Base-by-base conservation (phyloP, 345 rosid species). In the Eucalyptus virginea region DNA sequence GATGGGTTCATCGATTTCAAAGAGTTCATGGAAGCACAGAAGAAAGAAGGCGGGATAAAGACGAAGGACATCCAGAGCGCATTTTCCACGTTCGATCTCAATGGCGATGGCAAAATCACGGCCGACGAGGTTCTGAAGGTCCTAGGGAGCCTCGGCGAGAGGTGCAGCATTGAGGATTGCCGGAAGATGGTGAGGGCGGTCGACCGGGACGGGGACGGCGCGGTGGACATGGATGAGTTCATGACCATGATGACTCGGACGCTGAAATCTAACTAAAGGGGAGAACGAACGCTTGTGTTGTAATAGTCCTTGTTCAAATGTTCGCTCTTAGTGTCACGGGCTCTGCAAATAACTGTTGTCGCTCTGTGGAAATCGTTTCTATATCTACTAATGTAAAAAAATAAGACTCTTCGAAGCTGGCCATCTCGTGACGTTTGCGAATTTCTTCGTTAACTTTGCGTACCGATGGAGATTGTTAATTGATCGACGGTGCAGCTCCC, bases 1-100 rank as follows among this genome's bases (percentile, higher is more conserved):
- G 98, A 96, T 88, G 99, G 99, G 85, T 98, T 93, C 90, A 98
- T 98, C 44, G 95, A 95, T 85, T 98, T 98, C 88, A 91, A 89
- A 32, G 99, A 98, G 93, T 97, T 98, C 42, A 89, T 94, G 67
- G 98, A 95, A 86, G 98, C 92, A 21, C 92, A 97, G 91, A 94
- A 89, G 89, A 93, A 77, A 89, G 95, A 92, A 48, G 98, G 97
- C 62, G 97, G 98, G 88, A 90, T 94, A 69, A 92, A 87, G 88
- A 93, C 91, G 4, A 87, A 80, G 83, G 98, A 96, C 89, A 93
- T 97, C 72, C 93, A 94, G 65, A 91, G 90, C 6, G 96, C 98
- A 34, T 98, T 98, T 51, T 88, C 89, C 83, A 93, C 94, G 10
- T 98, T 96, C 86, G 98, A 97, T 91, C 90, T 62, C 56, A 97